Percentiles rank a stretch among this genome's conserved stretches.
These are phyloP conservation scores for Insectozyma bohioensis DNA, from an alignment of 1,139 yeast species.

Conservation along the genomic window DNA sequence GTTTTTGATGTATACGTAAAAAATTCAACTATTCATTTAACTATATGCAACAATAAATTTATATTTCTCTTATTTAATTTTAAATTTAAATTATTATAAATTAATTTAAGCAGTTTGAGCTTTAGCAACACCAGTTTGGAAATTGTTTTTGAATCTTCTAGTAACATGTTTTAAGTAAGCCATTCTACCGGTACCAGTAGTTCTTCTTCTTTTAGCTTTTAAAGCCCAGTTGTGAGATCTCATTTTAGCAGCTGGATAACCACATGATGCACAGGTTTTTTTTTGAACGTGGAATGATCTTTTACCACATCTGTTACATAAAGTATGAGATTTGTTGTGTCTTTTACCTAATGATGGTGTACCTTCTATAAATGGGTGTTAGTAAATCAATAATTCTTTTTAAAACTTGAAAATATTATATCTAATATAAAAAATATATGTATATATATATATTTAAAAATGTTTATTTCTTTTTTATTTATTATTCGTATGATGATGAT, in stretches of 20 bases:
- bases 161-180: slow-evolving; percentile 94
- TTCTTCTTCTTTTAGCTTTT: slow-evolving; percentile 99
- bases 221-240: slow-evolving; percentile 99
- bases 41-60: neutral
- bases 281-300: slow-evolving; percentile 99
- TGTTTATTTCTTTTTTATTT: neutral
- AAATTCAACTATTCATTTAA: slow-evolving; percentile 2
- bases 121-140: slow-evolving; percentile 86
- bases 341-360: slow-evolving; percentile 99
- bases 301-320: slow-evolving; percentile 99
- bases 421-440: neutral
- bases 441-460: neutral
- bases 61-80: slow-evolving; percentile 1
- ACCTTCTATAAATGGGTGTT: slow-evolving; percentile 68
- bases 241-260: slow-evolving; percentile 99
- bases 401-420: neutral
- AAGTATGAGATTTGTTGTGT: slow-evolving; percentile 99
- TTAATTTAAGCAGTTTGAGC: slow-evolving; percentile 45
- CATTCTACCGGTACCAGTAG: slow-evolving; percentile 99
- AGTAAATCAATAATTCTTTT: too few species aligned
- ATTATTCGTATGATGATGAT: too few species aligned
- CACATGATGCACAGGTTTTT: slow-evolving; percentile 98
- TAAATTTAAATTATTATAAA: slow-evolving; percentile 1
- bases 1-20: slow-evolving; percentile 15
- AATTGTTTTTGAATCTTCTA: slow-evolving; percentile 98